Percentiles rank a stretch among this genome's conserved stretches.
Conservation (phyloP, 1,284 basidiomycete species). For the Cerrena zonata region DNA sequence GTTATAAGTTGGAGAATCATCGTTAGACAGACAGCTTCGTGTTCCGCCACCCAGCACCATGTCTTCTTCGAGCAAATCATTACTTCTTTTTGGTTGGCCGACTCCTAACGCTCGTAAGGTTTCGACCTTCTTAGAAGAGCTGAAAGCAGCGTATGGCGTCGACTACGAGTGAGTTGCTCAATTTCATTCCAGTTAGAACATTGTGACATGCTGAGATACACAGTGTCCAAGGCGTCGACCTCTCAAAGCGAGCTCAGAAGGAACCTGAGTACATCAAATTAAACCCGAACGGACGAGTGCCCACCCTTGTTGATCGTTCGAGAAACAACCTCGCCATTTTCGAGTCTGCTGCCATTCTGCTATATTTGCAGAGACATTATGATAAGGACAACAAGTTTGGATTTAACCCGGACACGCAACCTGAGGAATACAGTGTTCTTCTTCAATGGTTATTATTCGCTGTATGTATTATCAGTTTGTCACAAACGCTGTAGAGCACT, state of each 20-base stretch:
- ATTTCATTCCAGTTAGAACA: constrained; percentile 11
- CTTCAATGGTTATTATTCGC: constrained; percentile 79
- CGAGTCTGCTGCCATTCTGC: constrained; percentile 49
- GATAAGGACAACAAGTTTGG: constrained; percentile 45
- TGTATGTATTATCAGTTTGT: constrained; percentile 29
- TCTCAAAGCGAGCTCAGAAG: constrained; percentile 44
- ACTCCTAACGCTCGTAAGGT: constrained; percentile 70
- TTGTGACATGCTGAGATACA: too few relatives aligned
- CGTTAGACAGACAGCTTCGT: too few relatives aligned
- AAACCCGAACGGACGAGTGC: constrained; percentile 61
- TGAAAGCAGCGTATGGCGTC: constrained; percentile 25
- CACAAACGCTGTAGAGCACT: neutral
- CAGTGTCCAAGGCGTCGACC: constrained; percentile 33
- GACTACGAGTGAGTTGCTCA: constrained; percentile 27
- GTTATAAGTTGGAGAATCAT: too few relatives aligned
- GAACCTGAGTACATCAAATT: constrained; percentile 50
- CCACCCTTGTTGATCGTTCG: constrained; percentile 39
- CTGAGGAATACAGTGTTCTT: constrained; percentile 47
- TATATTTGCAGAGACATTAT: constrained; percentile 49
- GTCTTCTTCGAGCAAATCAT: constrained; percentile 31
- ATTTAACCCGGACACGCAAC: constrained; percentile 35
- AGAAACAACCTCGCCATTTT: constrained; percentile 46
- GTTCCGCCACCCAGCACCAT: too few relatives aligned
- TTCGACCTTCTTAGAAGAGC: constrained; percentile 28
- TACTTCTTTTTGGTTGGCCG: constrained; percentile 56